phyloP scores from a whole-genome alignment of 1,284 basidiomycete species.

The Ceratobasidium sp. region DNA sequence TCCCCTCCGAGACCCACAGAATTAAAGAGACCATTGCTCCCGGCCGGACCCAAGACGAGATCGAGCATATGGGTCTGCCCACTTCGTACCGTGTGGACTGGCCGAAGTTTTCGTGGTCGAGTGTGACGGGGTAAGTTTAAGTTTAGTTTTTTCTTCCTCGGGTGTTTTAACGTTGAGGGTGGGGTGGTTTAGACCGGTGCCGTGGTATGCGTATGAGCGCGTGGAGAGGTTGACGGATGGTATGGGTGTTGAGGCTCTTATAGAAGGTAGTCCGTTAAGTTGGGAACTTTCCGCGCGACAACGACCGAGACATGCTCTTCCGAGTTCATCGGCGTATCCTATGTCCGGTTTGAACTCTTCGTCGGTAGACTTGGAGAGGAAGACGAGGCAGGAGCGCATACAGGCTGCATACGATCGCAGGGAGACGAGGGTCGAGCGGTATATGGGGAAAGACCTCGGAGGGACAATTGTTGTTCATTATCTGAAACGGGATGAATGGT shows the following conservation, averaged over 20 bases:
- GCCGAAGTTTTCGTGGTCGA: constrained; percentile 79
- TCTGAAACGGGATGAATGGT: constrained; percentile 97
- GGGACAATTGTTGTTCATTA: constrained; percentile 97
- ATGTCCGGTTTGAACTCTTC: constrained; percentile 49
- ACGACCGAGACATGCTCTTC: constrained; percentile 49
- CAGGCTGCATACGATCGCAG: constrained; percentile 69
- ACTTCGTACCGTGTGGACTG: constrained; percentile 43
- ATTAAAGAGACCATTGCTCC: constrained; percentile 58
- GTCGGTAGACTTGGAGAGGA: too few relatives aligned
- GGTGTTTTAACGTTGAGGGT: neutral
- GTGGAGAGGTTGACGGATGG: constrained; percentile 66
- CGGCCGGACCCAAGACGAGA: neutral
- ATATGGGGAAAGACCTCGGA: constrained; percentile 73
- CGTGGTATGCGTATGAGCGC: constrained; percentile 73
- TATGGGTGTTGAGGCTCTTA: constrained; percentile 88
- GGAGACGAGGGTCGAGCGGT: constrained; percentile 68
- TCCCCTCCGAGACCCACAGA: constrained; percentile 85
- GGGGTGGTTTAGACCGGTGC: neutral
- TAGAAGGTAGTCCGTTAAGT: constrained; percentile 79
- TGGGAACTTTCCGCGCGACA: constrained; percentile 58
- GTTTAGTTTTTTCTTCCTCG: neutral
- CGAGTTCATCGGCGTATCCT: constrained; percentile 48
- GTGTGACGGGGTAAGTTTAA: constrained; percentile 73
- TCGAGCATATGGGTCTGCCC: neutral
- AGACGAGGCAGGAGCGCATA: constrained; percentile 70